phyloP scores from a whole-genome alignment of 768 basidiomycete genomes.

The Tulasnella sp. region DNA sequence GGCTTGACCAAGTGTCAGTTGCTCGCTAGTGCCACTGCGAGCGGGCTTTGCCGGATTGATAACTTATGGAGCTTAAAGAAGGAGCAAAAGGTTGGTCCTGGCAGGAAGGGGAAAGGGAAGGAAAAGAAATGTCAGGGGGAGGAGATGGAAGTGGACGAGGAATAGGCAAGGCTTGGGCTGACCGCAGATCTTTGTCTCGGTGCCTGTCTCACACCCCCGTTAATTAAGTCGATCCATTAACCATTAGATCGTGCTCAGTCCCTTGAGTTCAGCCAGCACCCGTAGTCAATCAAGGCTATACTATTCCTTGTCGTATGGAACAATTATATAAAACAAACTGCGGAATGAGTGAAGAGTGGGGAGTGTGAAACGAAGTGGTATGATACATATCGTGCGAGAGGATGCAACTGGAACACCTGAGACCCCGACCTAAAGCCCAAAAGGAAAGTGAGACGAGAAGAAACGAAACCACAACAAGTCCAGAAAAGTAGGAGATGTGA shows the following conservation, averaged over 20 bases:
- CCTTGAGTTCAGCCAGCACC: not conserved
- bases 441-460: not conserved
- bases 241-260: not conserved
- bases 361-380: not conserved
- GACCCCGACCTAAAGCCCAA: not conserved
- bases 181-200: not conserved
- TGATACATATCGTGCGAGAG: not conserved
- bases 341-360: not conserved
- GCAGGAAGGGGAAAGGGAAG: not conserved
- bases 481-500: not conserved
- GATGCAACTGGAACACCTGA: not conserved
- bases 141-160: not conserved
- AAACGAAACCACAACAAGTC: not conserved
- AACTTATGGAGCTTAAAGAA: constrained; percentile 57
- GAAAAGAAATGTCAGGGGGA: not conserved
- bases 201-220: not conserved
- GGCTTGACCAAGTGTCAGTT: constrained; percentile 58
- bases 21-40: constrained; percentile 74
- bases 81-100: not conserved
- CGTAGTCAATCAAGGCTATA: not conserved
- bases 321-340: not conserved
- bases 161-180: not conserved
- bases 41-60: constrained; percentile 84
- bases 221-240: not conserved
- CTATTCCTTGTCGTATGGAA: not conserved